Conservation (phyloP, 2,329 filamentous ascomycete genomes). For the Aureobasidium sp. region DNA sequence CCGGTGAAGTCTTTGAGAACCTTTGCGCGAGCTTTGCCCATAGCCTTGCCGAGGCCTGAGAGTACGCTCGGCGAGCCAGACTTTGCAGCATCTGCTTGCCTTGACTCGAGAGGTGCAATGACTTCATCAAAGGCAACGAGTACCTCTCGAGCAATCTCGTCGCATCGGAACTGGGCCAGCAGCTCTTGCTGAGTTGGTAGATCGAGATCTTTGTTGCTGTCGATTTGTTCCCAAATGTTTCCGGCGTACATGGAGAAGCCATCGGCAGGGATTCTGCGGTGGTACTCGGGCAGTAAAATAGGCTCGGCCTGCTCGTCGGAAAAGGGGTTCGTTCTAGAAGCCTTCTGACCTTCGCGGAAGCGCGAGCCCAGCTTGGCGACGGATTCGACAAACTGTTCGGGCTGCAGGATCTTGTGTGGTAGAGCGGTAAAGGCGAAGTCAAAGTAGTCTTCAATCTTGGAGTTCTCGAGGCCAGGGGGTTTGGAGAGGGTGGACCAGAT, state of each 20-base stretch:
- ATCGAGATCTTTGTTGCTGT: slow-evolving; percentile 96
- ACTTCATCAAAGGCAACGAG: slow-evolving; percentile 71
- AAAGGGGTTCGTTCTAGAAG: slow-evolving; percentile 48
- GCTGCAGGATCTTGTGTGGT: slow-evolving; percentile 93
- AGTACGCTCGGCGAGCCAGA: slow-evolving; percentile 67
- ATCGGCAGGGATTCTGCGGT: slow-evolving; percentile 89
- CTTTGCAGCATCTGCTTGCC: slow-evolving; percentile 65
- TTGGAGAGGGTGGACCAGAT: slow-evolving; percentile 94
- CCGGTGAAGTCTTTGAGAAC: slow-evolving; percentile 77
- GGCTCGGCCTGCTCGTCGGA: slow-evolving; percentile 66
- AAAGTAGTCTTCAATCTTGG: slow-evolving; percentile 92
- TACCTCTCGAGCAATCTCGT: slow-evolving; percentile 90
- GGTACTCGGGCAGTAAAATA: slow-evolving; percentile 88
- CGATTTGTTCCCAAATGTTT: slow-evolving; percentile 96
- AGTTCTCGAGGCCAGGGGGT: slow-evolving; percentile 76
- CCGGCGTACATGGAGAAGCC: slow-evolving; percentile 92
- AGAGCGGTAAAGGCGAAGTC: slow-evolving; percentile 95
- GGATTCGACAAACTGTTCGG: slow-evolving; percentile 77
- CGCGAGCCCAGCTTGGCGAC: slow-evolving; percentile 70
- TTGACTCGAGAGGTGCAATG: slow-evolving; percentile 77
- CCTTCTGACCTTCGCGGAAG: slow-evolving; percentile 59
- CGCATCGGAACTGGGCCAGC: slow-evolving; percentile 91
- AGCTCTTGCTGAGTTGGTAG: slow-evolving; percentile 94
- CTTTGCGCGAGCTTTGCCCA: slow-evolving; percentile 61
- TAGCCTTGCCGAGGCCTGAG: slow-evolving; percentile 61